phyloP scores from a whole-genome alignment of 768 basidiomycete genomes.

The Postia placenta region DNA sequence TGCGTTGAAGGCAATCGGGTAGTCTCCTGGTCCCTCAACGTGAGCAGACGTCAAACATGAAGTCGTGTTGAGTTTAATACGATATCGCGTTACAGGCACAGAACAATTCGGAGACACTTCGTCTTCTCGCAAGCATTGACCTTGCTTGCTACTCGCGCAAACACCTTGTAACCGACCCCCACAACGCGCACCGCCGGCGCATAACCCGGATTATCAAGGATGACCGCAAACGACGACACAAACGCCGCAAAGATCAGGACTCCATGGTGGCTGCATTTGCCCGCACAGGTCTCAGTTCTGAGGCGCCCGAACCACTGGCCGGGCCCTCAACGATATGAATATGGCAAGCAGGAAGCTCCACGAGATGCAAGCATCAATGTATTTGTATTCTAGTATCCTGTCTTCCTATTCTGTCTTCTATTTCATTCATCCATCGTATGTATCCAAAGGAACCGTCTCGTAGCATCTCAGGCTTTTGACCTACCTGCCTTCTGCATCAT shows the following conservation, averaged over 20 bases:
- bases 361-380: slow-evolving; percentile 1
- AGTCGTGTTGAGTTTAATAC: not conserved
- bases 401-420: not conserved
- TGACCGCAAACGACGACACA: slow-evolving; percentile 75
- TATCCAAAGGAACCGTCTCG: slow-evolving; percentile 7
- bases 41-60: slow-evolving; percentile 31
- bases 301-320: not conserved
- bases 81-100: slow-evolving; percentile 45
- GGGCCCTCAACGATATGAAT: not conserved
- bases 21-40: slow-evolving; percentile 83
- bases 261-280: slow-evolving; percentile 78
- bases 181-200: slow-evolving; percentile 55
- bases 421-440: slow-evolving; percentile 6
- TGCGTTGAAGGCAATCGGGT: slow-evolving; percentile 70
- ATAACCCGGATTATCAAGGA: slow-evolving; percentile 82
- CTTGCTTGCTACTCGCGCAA: slow-evolving; percentile 78
- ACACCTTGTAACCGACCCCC: slow-evolving; percentile 60
- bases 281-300: slow-evolving; percentile 34
- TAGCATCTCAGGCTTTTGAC: not conserved
- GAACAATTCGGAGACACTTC: slow-evolving; percentile 78
- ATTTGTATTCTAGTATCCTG: slow-evolving; percentile 15
- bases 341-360: not conserved
- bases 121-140: slow-evolving; percentile 77
- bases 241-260: slow-evolving; percentile 78
- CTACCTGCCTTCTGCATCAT: not conserved